Percentiles rank a stretch among this genome's conserved stretches.
Evolutionary conservation across 2,329 filamentous ascomycete species (phyloP).

Genomic region (Cladobotryum protrusum): DNA sequence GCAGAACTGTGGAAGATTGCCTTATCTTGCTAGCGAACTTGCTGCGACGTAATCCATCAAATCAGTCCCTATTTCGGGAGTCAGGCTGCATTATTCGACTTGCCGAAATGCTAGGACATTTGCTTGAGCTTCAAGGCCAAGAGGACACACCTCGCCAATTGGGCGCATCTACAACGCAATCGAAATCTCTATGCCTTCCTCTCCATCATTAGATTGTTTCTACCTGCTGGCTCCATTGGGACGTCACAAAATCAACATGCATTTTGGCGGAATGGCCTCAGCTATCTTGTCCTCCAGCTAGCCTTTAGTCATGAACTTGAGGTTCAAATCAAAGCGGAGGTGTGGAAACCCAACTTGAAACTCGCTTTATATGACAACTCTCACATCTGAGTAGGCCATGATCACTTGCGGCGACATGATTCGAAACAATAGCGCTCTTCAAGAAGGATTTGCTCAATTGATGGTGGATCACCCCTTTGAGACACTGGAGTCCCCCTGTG

Average conservation of each 20-base stretch:
- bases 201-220: slow-evolving; percentile 78
- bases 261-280: slow-evolving; percentile 76
- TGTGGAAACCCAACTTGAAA: slow-evolving; percentile 28
- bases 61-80: slow-evolving; percentile 90
- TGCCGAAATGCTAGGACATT: slow-evolving; percentile 59
- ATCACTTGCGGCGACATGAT: slow-evolving; percentile 85
- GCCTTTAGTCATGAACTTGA: slow-evolving; percentile 71
- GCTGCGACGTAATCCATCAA: slow-evolving; percentile 77
- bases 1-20: slow-evolving; percentile 86
- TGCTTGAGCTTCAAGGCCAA: slow-evolving; percentile 46
- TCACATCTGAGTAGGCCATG: slow-evolving; percentile 53
- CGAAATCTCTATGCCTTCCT: slow-evolving; percentile 90
- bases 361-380: slow-evolving; percentile 4
- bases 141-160: slow-evolving; percentile 59
- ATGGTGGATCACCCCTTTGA: slow-evolving; percentile 59
- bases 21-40: slow-evolving; percentile 86
- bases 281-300: slow-evolving; percentile 73
- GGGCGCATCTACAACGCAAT: slow-evolving; percentile 72
- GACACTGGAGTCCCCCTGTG: slow-evolving; percentile 30
- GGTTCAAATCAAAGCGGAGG: slow-evolving; percentile 75
- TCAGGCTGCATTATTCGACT: slow-evolving; percentile 74
- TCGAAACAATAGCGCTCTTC: slow-evolving; percentile 68
- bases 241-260: slow-evolving; percentile 78
- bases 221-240: slow-evolving; percentile 71
- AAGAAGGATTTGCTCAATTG: slow-evolving; percentile 84